phyloP scores from a whole-genome alignment of 1,284 basidiomycete genomes.

The Bothia castanella region DNA sequence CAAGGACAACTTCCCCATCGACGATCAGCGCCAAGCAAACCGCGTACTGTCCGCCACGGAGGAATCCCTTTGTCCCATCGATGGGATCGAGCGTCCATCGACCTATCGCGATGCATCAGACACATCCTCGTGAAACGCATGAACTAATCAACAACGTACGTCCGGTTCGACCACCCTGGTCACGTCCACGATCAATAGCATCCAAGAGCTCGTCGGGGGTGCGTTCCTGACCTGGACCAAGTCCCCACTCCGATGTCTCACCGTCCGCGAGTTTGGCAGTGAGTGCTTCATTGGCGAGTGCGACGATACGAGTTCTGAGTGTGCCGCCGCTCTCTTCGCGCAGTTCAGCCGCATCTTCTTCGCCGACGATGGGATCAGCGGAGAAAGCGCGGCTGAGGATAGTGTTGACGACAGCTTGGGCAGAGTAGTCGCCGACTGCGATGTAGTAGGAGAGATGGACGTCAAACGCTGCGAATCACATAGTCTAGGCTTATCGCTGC shows the following conservation, averaged over 20 bases:
- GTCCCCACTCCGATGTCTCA: conserved; percentile 58
- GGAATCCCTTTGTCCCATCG: conserved; percentile 93
- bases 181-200: conserved; percentile 84
- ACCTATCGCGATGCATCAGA: conserved; percentile 39
- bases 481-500: conserved; percentile 5
- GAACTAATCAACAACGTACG: conserved; percentile 49
- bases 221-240: conserved; percentile 53
- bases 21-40: conserved; percentile 92
- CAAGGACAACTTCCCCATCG: conserved; percentile 80
- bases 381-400: conserved; percentile 79
- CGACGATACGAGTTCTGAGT: conserved; percentile 70
- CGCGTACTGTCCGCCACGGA: conserved; percentile 95
- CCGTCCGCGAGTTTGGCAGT: conserved; percentile 48
- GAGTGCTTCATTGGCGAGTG: conserved; percentile 83
- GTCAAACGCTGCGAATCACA: neutral
- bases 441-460: neutral
- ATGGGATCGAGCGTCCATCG: conserved; percentile 93
- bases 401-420: conserved; percentile 85
- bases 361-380: conserved; percentile 86
- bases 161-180: conserved; percentile 73
- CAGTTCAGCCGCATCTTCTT: conserved; percentile 89
- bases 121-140: conserved; percentile 1
- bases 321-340: conserved; percentile 48
- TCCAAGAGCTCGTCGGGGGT: conserved; percentile 65
- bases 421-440: conserved; percentile 89